Evolutionary conservation across 108 stramenopile genomes (phyloP), one percentile per base, ranked within the genome.

Genomic region (Skeletonema menzelii): DNA sequence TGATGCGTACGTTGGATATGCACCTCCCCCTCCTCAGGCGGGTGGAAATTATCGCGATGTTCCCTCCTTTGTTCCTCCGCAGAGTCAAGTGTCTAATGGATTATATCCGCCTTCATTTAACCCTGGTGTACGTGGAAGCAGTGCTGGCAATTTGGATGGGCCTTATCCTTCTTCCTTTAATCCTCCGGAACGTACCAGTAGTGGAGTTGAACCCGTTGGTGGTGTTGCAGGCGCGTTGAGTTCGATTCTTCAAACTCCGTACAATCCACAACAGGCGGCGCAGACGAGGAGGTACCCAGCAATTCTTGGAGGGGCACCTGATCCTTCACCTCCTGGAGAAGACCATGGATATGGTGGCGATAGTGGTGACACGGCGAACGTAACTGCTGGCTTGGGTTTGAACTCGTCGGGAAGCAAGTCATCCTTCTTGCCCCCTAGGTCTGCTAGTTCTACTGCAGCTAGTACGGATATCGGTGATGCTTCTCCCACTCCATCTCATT

Each of bases 241-340:
- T 28, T 59, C 58, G 8, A 34, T 72, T 27, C 49, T 79, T 22
- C 70, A 79, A 60, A 35, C 70, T 42, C 60, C 77, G 7, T 79
- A 70, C 77, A 79, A 79, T 59, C 59, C 77, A 8, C 59, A 59
- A 14, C 31, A 47, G 35, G 49, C 69, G 27, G 44, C 77, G 13
- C 77, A 79, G 31, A 70, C 71, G 59, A 65, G 70, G 37, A 79
- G 67, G 55, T 79, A 79, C 56, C 77, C 77, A 15, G 70, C 77
- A 28, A 79, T 79, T 67, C 40, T 79, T 44, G 77, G 77, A 12
- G 77, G 77, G 11, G 65, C 77, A 15, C 70, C 75, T 30, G 56
- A 46, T 27, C 40, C 59, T 27, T 28, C n/a, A 27, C 49, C 20
- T 47, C 4, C 46, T 22, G 49, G 49, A 24, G 49, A 53, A 10